phyloP scores from a whole-genome alignment of 2,329 filamentous ascomycete species.

The Amylocarpus encephaloides region DNA sequence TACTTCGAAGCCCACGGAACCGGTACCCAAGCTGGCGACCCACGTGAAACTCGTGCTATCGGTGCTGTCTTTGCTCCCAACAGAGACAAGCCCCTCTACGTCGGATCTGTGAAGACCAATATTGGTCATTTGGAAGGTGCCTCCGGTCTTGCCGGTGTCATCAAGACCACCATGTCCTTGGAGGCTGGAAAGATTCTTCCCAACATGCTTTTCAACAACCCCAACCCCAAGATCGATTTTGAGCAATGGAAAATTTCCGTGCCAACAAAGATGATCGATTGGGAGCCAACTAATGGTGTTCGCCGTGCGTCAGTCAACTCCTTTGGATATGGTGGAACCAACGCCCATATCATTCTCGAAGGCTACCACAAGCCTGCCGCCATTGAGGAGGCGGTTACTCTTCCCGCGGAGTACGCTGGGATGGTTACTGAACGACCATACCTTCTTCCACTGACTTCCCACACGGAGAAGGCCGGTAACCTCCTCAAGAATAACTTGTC shows the following conservation, averaged over 20 bases:
- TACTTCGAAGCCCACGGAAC: constrained; percentile 14
- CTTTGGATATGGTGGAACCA: constrained; percentile 25
- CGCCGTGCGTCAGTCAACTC: constrained; percentile 38
- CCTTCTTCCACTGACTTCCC: background rate
- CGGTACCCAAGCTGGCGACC: constrained; percentile 12
- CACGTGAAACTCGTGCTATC: constrained; percentile 10
- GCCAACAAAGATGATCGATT: constrained; percentile 6
- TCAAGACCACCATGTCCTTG: constrained; percentile 35
- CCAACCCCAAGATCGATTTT: constrained; percentile 27
- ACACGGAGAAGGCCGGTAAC: constrained; percentile 2
- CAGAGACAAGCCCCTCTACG: background rate
- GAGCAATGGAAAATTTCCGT: constrained; percentile 15
- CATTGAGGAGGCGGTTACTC: background rate
- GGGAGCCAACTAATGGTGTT: constrained; percentile 20
- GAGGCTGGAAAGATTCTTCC: constrained; percentile 36
- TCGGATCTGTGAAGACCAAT: constrained; percentile 32
- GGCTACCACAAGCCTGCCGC: background rate
- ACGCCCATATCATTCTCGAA: constrained; percentile 28
- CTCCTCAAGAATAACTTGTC: constrained; percentile 3
- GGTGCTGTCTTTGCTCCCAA: constrained; percentile 1
- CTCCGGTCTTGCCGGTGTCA: constrained; percentile 32
- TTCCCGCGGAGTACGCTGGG: background rate
- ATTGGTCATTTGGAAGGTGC: constrained; percentile 32
- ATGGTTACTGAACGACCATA: background rate
- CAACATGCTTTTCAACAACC: constrained; percentile 34